A percentile compares a stretch with the other conserved stretches of the same genome.
Evolutionary conservation across 139 green algal species (phyloP).

Genomic region (Pleodorina starrii): DNA sequence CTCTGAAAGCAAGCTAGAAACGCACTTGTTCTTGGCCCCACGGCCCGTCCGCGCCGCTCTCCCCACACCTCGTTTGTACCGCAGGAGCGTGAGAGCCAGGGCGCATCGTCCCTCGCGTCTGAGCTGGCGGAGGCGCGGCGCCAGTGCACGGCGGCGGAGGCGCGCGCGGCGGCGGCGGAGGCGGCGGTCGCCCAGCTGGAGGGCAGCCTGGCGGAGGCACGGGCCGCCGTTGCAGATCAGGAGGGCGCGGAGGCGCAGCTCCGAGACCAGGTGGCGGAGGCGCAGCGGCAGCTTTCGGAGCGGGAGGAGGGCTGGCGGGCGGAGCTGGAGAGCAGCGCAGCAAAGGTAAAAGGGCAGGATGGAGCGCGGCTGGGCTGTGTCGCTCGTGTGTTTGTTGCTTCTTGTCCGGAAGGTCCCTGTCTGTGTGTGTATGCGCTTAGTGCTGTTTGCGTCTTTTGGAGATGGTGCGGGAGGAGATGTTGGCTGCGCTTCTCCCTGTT

Average conservation of each 20-base stretch:
- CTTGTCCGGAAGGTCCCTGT: too few species aligned
- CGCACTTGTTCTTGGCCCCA: not conserved
- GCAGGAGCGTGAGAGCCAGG: not conserved
- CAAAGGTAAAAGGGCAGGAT: too few species aligned
- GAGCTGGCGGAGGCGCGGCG: not conserved
- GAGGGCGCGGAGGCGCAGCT: not conserved
- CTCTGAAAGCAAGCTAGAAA: too few species aligned
- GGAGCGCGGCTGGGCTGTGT: too few species aligned
- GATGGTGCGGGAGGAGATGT: too few species aligned
- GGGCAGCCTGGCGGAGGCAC: not conserved
- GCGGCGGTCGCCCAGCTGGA: not conserved
- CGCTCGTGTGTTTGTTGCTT: too few species aligned
- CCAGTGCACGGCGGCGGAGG: not conserved
- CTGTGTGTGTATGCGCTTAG: too few species aligned
- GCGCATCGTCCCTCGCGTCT: not conserved
- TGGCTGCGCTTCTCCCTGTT: too few species aligned
- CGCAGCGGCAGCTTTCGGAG: not conserved
- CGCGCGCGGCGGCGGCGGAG: not conserved
- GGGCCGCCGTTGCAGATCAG: not conserved
- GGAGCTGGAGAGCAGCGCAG: too few species aligned
- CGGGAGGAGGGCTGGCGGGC: not conserved
- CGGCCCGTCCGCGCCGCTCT: too few species aligned
- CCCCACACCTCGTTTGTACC: too few species aligned
- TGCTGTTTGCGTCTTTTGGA: too few species aligned
- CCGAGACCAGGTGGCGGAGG: not conserved